These are phyloP conservation scores for Fusarium brachygibbosum DNA, from an alignment of 2,329 filamentous ascomycete species.

Conservation along the genomic window DNA sequence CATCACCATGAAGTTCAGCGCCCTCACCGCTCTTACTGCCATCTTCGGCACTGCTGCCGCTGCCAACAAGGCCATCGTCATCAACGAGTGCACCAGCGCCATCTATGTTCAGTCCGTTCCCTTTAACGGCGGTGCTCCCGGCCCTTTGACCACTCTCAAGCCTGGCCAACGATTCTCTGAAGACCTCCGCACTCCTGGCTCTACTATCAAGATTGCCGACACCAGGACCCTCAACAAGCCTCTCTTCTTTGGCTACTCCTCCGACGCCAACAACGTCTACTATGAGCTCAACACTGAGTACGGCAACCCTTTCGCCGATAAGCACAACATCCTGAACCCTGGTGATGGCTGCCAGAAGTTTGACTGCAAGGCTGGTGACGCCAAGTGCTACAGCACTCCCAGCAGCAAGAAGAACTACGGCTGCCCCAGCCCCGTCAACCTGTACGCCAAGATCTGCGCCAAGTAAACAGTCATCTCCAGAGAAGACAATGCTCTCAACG, in stretches of 20 bases:
- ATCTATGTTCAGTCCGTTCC: slow-evolving; percentile 58
- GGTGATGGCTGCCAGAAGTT: slow-evolving; percentile 56
- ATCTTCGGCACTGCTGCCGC: slow-evolving; percentile 49
- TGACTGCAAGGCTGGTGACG: slow-evolving; percentile 56
- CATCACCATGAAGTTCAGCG: slow-evolving; percentile 51
- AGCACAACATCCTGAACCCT: slow-evolving; percentile 55
- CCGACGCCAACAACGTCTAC: slow-evolving; percentile 56
- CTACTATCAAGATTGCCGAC: slow-evolving; percentile 59
- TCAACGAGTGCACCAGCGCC: slow-evolving; percentile 52
- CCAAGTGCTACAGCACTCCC: slow-evolving; percentile 58
- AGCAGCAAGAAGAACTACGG: slow-evolving; percentile 56
- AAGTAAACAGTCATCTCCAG: slow-evolving; percentile 25
- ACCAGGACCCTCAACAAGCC: slow-evolving; percentile 55
- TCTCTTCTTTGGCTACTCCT: slow-evolving; percentile 61
- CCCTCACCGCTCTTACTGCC: slow-evolving; percentile 49
- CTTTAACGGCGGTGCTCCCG: slow-evolving; percentile 51
- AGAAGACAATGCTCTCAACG: neutral
- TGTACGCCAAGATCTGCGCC: slow-evolving; percentile 52
- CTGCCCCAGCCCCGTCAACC: slow-evolving; percentile 57
- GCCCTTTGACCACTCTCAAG: slow-evolving; percentile 53
- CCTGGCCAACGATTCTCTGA: slow-evolving; percentile 55
- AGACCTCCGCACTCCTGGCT: slow-evolving; percentile 53
- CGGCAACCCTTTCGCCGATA: slow-evolving; percentile 58
- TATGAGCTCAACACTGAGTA: slow-evolving; percentile 57
- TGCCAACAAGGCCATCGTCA: slow-evolving; percentile 55